A percentile compares a stretch with the other conserved stretches of the same genome.
These are phyloP conservation scores for Coffea canephora DNA, from an alignment of 257 asterid genomes.

Conservation along the genomic window DNA sequence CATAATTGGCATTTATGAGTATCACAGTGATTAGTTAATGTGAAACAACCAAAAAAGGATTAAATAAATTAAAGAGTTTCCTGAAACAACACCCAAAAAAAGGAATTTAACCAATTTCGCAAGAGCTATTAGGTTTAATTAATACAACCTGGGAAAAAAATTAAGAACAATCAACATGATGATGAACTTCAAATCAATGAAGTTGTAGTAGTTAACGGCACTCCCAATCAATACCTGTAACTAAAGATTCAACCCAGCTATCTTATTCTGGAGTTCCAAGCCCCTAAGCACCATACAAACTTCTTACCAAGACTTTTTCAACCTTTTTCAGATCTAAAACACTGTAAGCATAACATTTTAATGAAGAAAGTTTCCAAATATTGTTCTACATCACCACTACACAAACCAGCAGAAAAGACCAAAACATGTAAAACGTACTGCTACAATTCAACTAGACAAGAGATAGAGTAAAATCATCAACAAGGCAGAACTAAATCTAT, in stretches of 20 bases:
- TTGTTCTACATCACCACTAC: neutral
- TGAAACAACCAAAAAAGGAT: neutral
- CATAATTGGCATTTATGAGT: neutral
- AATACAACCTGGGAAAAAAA: neutral
- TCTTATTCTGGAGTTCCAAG: neutral
- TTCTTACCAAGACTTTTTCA: neutral
- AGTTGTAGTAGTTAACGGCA: neutral
- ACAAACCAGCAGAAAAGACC: neutral
- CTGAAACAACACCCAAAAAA: neutral
- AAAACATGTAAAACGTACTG: neutral
- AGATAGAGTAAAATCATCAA: neutral
- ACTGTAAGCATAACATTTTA: neutral
- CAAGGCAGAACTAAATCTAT: neutral
- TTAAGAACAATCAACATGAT: neutral
- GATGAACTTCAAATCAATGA: neutral
- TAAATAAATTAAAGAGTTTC: too few relatives aligned
- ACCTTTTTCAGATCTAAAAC: neutral
- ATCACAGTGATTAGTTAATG: neutral
- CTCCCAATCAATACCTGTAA: neutral
- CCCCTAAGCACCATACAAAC: neutral
- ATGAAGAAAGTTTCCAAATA: neutral
- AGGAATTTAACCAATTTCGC: neutral
- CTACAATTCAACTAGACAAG: neutral
- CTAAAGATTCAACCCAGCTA: neutral
- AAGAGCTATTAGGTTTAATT: neutral